phyloP scores from a whole-genome alignment of 2,329 filamentous ascomycete genomes.

The Claviceps humidiphila region DNA sequence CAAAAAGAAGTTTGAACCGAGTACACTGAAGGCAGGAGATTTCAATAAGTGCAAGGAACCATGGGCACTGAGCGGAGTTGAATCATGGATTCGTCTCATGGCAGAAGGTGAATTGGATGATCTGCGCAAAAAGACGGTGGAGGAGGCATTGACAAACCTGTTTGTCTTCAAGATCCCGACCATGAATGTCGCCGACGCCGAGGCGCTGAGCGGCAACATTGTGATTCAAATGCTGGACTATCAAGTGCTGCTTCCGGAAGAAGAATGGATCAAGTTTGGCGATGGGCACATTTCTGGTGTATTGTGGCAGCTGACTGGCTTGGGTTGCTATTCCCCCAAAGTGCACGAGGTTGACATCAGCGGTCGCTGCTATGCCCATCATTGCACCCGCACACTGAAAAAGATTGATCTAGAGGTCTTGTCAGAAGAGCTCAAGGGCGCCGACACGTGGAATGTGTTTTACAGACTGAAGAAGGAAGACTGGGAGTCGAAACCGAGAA shows the following conservation, averaged over 20 bases:
- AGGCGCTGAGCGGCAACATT: conserved; percentile 66
- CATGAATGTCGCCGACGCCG: conserved; percentile 96
- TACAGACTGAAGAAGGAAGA: conserved; percentile 73
- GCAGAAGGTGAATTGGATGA: conserved; percentile 88
- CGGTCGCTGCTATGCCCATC: conserved; percentile 81
- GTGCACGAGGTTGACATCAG: conserved; percentile 58
- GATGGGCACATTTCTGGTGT: conserved; percentile 73
- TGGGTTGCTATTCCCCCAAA: conserved; percentile 79
- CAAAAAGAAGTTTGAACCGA: conserved; percentile 71
- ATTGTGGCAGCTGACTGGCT: conserved; percentile 81
- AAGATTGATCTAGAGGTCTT: conserved; percentile 78
- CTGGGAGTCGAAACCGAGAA: conserved; percentile 57
- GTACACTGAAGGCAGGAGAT: conserved; percentile 68
- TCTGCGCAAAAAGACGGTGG: conserved; percentile 69
- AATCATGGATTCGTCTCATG: conserved; percentile 76
- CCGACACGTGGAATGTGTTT: conserved; percentile 77
- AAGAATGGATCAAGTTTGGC: conserved; percentile 96
- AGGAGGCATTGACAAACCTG: conserved; percentile 74
- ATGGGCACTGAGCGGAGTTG: conserved; percentile 84
- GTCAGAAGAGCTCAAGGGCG: conserved; percentile 52
- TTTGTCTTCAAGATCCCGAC: conserved; percentile 94
- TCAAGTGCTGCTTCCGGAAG: conserved; percentile 69
- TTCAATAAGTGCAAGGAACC: conserved; percentile 78
- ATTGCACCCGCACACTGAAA: conserved; percentile 86
- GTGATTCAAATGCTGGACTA: conserved; percentile 68